These are phyloP conservation scores for Phaeodactylum tricornutum DNA, from an alignment of 108 stramenopile species.

Conservation along the genomic window DNA sequence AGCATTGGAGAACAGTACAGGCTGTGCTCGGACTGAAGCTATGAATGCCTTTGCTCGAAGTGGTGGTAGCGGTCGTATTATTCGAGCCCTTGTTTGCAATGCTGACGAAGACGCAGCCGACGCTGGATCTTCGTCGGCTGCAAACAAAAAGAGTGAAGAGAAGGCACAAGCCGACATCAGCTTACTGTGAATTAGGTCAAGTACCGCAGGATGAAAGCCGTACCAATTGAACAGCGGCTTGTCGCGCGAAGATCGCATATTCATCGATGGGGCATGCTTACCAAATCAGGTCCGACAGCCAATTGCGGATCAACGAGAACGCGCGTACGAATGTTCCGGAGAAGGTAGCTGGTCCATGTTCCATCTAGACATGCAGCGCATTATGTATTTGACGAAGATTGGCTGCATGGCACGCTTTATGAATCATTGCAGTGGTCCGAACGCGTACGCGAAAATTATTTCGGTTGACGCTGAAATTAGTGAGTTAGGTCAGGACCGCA, in stretches of 20 bases:
- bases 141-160: conserved; percentile 14
- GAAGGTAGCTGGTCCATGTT: conserved; percentile 89
- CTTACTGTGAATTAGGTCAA: conserved; percentile 22
- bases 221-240: conserved; percentile 51
- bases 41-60: conserved; percentile 33
- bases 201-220: conserved; percentile 48
- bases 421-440: conserved; percentile 88
- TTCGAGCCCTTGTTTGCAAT: conserved; percentile 48
- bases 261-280: conserved; percentile 89
- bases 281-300: conserved; percentile 54
- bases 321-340: conserved; percentile 71
- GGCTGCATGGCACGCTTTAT: conserved; percentile 89
- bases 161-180: conserved; percentile 32
- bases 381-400: conserved; percentile 84
- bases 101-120: conserved; percentile 28
- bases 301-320: conserved; percentile 77
- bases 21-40: conserved; percentile 64
- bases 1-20: conserved; percentile 49
- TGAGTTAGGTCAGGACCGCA: conserved; percentile 39
- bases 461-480: conserved; percentile 48
- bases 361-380: conserved; percentile 64
- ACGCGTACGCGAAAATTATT: conserved; percentile 84
- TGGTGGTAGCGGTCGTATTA: conserved; percentile 54
- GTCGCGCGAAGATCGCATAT: conserved; percentile 63
- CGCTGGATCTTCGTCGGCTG: conserved; percentile 1